Base-by-base conservation (phyloP, 2,329 filamentous ascomycete species). In the Ampelomyces quisqualis region DNA sequence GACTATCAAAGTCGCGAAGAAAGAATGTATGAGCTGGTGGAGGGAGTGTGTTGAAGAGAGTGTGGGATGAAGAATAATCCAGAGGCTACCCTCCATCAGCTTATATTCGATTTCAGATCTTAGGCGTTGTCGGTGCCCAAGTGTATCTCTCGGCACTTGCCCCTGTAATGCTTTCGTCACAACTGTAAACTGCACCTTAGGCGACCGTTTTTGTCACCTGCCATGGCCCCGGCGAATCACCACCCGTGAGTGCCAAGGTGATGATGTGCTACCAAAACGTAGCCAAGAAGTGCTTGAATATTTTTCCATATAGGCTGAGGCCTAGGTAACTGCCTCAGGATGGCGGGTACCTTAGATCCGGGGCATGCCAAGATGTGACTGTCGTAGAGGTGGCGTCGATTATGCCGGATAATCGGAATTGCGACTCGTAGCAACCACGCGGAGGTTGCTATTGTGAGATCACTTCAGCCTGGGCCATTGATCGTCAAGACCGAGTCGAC, bases 1-100 rank as follows among this genome's bases (percentile, higher is more conserved):
- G 60, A 66, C 62, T 66, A 54, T 66, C 62, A 66, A 66, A 66
- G 62, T 55, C 61, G 56, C 56, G 28, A 46, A 49, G 48, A 54
- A 52, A 45, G 37, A 33, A 39, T 51, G 49, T 53, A 64, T 62
- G 60, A 64, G 57, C 38, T 39, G 52, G 51, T 17, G 21, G 32
- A 40, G 52, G 41, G 47, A 51, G 47, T 43, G 47, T 50, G 21
- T 38, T 21, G 38, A 39, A 40, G 47, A 49, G 51, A 55, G 53
- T 55, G 51, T 50, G 47, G 49, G 54, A 57, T 53, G 51, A 53
- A 24, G 39, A 45, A 23, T 18, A 47, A 43, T 38, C 18, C 33
- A 23, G 30, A 40, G 34, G 44, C 48, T 47, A 52, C 51, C 30
- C 38, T 38, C 40, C 50, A 48, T 34, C 45, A 50, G 43, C 60